Evolutionary conservation across 192 early-diverging fungal species (phyloP).

Genomic region (Backusella australiensis): DNA sequence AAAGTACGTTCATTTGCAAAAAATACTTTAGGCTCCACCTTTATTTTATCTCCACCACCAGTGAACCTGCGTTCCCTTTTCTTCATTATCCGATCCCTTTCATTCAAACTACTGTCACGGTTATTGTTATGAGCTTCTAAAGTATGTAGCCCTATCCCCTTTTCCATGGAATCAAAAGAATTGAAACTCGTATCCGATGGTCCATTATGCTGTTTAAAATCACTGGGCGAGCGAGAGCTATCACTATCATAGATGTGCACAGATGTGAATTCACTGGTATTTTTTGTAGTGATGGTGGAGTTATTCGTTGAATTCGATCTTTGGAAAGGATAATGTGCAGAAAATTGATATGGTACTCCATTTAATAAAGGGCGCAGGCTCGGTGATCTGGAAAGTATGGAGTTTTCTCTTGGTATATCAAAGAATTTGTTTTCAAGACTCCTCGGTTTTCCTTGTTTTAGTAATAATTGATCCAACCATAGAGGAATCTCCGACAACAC

Average conservation of each 20-base stretch:
- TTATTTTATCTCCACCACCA: slow-evolving; percentile 32
- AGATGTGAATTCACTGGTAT: not conserved
- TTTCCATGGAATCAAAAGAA: not conserved
- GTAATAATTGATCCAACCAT: slow-evolving; percentile 33
- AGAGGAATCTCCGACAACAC: not conserved
- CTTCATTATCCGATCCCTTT: not conserved
- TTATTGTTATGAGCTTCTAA: too few species aligned
- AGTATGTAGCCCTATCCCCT: not conserved
- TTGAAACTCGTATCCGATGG: not conserved
- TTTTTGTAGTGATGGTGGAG: not conserved
- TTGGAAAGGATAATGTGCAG: not conserved
- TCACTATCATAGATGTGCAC: not conserved
- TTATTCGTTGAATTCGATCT: not conserved
- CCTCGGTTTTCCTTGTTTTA: not conserved
- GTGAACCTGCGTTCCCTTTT: not conserved
- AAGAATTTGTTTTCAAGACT: slow-evolving; percentile 55
- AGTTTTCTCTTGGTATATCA: slow-evolving; percentile 54
- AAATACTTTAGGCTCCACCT: slow-evolving; percentile 84
- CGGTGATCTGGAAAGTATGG: slow-evolving; percentile 10
- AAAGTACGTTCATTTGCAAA: slow-evolving; percentile 91
- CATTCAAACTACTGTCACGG: too few species aligned
- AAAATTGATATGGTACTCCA: slow-evolving; percentile 16
- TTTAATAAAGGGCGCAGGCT: slow-evolving; percentile 20
- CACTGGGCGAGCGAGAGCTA: not conserved
- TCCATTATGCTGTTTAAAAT: not conserved